These are phyloP conservation scores for Penicillium sp. DNA, from an alignment of 2,329 filamentous ascomycete genomes.

Conservation along the genomic window DNA sequence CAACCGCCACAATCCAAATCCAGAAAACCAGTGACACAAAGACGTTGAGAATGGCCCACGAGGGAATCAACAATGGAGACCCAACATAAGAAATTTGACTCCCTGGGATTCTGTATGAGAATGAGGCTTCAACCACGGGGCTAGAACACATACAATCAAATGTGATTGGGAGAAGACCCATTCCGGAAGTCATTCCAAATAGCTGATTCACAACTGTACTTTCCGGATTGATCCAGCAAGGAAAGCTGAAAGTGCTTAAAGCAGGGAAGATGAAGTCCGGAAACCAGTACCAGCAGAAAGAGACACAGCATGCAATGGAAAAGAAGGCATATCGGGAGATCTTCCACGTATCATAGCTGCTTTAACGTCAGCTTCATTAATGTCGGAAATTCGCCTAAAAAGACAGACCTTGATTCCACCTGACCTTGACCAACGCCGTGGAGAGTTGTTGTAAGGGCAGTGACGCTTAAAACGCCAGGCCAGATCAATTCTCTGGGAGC, in stretches of 20 bases:
- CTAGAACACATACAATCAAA: conserved; percentile 39
- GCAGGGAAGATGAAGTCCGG: conserved; percentile 32
- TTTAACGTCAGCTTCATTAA: conserved; percentile 36
- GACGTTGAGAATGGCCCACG: conserved; percentile 68
- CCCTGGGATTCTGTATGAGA: conserved; percentile 12
- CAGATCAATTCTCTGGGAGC: conserved; percentile 60
- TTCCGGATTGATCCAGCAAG: conserved; percentile 31
- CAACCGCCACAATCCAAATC: conserved; percentile 56
- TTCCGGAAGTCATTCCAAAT: conserved; percentile 29
- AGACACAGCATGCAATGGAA: conserved; percentile 16
- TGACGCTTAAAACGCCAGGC: conserved; percentile 52
- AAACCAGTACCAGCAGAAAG: conserved; percentile 33
- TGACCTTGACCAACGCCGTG: conserved; percentile 55
- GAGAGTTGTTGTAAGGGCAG: conserved; percentile 67
- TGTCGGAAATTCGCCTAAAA: conserved; percentile 28
- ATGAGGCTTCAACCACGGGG: neutral
- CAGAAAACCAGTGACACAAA: conserved; percentile 63
- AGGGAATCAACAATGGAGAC: conserved; percentile 61
- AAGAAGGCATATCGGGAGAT: conserved; percentile 35
- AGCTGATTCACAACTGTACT: conserved; percentile 29
- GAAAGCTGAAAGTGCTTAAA: conserved; percentile 31
- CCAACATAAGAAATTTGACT: conserved; percentile 28
- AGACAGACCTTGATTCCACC: conserved; percentile 36
- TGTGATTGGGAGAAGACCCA: conserved; percentile 34
- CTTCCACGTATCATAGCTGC: conserved; percentile 39